Conservation (phyloP, 768 basidiomycete species). For the Panaeolus cyanescens region DNA sequence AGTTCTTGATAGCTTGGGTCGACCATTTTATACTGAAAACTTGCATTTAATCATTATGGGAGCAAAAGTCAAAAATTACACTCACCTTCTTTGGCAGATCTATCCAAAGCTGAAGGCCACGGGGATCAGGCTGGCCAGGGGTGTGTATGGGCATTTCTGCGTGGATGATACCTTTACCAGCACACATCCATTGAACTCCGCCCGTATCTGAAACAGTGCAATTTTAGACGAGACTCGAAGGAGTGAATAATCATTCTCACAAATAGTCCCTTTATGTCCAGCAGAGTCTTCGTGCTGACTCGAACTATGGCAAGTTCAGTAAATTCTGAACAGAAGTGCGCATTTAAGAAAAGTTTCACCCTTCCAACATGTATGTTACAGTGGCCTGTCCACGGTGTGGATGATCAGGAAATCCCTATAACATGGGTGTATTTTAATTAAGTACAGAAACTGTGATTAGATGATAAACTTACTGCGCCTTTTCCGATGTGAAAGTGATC, state of each 20-base stretch:
- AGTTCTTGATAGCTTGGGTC: slow-evolving; percentile 88
- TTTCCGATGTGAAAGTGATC: slow-evolving; percentile 76
- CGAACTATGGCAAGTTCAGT: slow-evolving; percentile 34
- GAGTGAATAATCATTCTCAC: slow-evolving; percentile 19
- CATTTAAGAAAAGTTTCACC: slow-evolving; percentile 38
- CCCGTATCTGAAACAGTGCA: slow-evolving; percentile 49
- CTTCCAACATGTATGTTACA: slow-evolving; percentile 88
- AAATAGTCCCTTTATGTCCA: slow-evolving; percentile 78
- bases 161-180: slow-evolving; percentile 78
- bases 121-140: slow-evolving; percentile 66
- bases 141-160: slow-evolving; percentile 88
- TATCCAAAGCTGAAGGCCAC: slow-evolving; percentile 87
- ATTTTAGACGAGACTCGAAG: neutral
- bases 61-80: slow-evolving; percentile 12
- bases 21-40: slow-evolving; percentile 73
- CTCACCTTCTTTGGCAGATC: slow-evolving; percentile 74
- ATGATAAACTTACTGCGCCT: slow-evolving; percentile 61
- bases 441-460: neutral
- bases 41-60: slow-evolving; percentile 17
- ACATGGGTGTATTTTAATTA: neutral
- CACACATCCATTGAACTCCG: slow-evolving; percentile 96
- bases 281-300: slow-evolving; percentile 91
- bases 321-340: neutral
- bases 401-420: slow-evolving; percentile 87
- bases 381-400: slow-evolving; percentile 91